Evolutionary conservation across 2,329 filamentous ascomycete species (phyloP).

Genomic region (Monosporascus sp.): DNA sequence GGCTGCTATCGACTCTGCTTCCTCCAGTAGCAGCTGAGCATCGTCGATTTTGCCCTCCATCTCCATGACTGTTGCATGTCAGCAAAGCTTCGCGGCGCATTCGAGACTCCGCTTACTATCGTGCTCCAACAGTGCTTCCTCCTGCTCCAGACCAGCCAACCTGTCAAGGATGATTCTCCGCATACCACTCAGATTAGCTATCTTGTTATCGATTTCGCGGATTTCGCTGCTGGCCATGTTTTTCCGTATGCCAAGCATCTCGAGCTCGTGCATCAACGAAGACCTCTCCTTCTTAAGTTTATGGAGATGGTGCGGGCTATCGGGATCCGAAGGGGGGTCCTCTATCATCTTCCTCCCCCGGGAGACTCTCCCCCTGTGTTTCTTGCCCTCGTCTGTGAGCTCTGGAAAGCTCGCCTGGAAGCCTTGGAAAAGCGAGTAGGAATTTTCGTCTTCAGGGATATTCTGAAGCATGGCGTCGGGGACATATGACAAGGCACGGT

Average conservation of each 20-base stretch:
- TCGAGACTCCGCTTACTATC: slow-evolving; percentile 55
- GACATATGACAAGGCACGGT: slow-evolving; percentile 81
- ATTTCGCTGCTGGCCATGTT: slow-evolving; percentile 98
- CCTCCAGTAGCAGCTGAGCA: slow-evolving; percentile 52
- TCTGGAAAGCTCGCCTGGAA: slow-evolving; percentile 86
- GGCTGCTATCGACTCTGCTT: slow-evolving; percentile 50
- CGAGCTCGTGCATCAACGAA: slow-evolving; percentile 74
- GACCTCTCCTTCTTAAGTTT: slow-evolving; percentile 77
- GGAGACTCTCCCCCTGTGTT: slow-evolving; percentile 64
- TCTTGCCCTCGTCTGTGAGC: slow-evolving; percentile 62
- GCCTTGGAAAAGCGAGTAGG: slow-evolving; percentile 92
- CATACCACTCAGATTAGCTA: slow-evolving; percentile 89
- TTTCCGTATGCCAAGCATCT: slow-evolving; percentile 88
- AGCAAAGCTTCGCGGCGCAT: slow-evolving; percentile 15
- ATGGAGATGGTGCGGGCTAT: slow-evolving; percentile 60
- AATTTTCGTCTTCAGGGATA: slow-evolving; percentile 79
- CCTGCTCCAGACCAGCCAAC: slow-evolving; percentile 79
- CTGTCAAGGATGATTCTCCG: slow-evolving; percentile 85
- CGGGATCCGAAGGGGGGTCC: slow-evolving; percentile 49
- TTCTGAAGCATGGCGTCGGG: slow-evolving; percentile 85
- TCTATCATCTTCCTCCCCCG: slow-evolving; percentile 72
- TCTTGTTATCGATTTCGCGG: slow-evolving; percentile 92
- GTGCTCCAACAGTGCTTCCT: slow-evolving; percentile 84
- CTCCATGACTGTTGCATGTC: slow-evolving; percentile 48
- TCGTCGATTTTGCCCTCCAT: slow-evolving; percentile 58